These are phyloP conservation scores for Vigna angularis DNA, from an alignment of 306 rosid species.

Conservation along the genomic window DNA sequence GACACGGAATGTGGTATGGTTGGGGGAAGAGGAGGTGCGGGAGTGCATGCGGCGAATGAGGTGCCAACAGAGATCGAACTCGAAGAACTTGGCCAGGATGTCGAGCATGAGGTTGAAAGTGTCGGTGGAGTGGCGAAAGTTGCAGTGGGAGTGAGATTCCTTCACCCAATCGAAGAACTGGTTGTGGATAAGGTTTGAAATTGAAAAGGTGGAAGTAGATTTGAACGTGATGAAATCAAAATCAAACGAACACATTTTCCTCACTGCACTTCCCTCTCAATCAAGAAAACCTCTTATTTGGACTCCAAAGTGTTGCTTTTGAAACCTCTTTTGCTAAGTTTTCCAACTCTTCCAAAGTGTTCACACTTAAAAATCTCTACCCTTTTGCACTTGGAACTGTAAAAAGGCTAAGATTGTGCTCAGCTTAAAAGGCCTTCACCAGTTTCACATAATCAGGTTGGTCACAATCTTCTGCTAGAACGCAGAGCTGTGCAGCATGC, in stretches of 20 bases:
- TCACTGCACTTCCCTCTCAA: too few relatives aligned
- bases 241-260: constrained; percentile 2
- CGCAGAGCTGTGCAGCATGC: constrained; percentile 85
- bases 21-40: constrained; percentile 60
- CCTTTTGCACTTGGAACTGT: constrained; percentile 73
- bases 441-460: constrained; percentile 81
- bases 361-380: too few relatives aligned
- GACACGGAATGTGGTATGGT: constrained; percentile 75
- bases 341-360: too few relatives aligned
- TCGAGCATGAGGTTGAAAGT: constrained; percentile 74
- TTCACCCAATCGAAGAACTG: constrained; percentile 81
- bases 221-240: not conserved
- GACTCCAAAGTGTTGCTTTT: too few relatives aligned
- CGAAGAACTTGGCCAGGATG: constrained; percentile 84
- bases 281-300: too few relatives aligned
- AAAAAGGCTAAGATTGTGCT: constrained; percentile 73
- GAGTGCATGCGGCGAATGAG: constrained; percentile 67
- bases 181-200: not conserved
- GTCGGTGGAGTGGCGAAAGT: constrained; percentile 66
- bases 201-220: not conserved
- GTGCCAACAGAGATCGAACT: constrained; percentile 71
- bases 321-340: too few relatives aligned
- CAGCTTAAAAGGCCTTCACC: constrained; percentile 83
- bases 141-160: constrained; percentile 45
- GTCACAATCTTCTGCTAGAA: constrained; percentile 84